A percentile compares a stretch with the other conserved stretches of the same genome.
Evolutionary conservation across 202 grass and related monocot species (phyloP).

Genomic region (Schoenoplectus tabernaemontani): DNA sequence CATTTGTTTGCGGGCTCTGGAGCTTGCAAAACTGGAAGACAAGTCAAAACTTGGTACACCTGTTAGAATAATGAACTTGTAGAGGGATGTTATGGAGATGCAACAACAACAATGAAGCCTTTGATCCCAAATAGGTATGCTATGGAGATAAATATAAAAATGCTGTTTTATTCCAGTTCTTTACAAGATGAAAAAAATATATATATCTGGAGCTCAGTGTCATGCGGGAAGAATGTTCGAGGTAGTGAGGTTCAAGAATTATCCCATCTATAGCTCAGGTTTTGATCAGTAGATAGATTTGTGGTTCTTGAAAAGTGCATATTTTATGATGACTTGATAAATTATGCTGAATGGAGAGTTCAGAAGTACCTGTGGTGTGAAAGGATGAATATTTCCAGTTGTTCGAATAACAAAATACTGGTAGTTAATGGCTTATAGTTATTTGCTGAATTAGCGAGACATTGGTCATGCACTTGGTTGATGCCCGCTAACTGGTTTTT

Average conservation of each 20-base stretch:
- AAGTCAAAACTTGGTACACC: conserved; percentile 84
- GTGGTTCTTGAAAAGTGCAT: not conserved
- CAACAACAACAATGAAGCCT: too few species aligned
- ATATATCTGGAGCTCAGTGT: not conserved
- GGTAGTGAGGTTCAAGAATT: not conserved
- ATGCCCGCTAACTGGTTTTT: too few species aligned
- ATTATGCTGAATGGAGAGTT: not conserved
- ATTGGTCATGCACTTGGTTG: too few species aligned
- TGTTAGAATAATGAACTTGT: conserved; percentile 72
- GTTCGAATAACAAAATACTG: not conserved
- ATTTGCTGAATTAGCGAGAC: too few species aligned
- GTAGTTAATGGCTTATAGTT: not conserved
- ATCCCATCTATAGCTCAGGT: not conserved
- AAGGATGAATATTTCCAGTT: not conserved
- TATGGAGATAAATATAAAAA: not conserved
- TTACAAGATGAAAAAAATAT: not conserved
- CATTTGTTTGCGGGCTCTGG: conserved; percentile 57
- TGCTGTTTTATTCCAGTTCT: not conserved
- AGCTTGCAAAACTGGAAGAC: conserved; percentile 59
- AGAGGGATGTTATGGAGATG: conserved; percentile 2
- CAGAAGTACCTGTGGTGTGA: not conserved
- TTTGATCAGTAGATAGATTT: not conserved
- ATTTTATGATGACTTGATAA: not conserved
- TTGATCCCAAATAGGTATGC: too few species aligned
- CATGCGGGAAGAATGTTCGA: not conserved